Percentiles rank a stretch among this genome's conserved stretches.
These are phyloP conservation scores for Roridomyces roridus DNA, from an alignment of 768 basidiomycete species.

Conservation along the genomic window DNA sequence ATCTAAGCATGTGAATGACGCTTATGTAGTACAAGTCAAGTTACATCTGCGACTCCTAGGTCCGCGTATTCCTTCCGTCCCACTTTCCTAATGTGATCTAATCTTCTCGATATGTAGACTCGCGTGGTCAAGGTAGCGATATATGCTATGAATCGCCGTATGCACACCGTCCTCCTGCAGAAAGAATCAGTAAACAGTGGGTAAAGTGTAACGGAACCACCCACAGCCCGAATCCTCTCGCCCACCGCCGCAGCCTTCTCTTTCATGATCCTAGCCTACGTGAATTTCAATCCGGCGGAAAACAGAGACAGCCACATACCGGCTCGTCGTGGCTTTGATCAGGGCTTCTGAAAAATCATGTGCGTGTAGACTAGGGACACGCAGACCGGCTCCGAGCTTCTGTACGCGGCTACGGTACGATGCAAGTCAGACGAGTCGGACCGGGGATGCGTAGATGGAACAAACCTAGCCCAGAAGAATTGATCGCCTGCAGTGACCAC, in stretches of 20 bases:
- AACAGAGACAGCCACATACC: slow-evolving; percentile 38
- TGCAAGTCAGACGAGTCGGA: not conserved
- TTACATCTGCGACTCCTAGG: too few species aligned
- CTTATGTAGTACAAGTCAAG: too few species aligned
- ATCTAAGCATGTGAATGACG: too few species aligned
- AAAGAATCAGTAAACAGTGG: not conserved
- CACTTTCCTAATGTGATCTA: not conserved
- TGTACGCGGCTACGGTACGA: slow-evolving; percentile 43
- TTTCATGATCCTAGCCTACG: slow-evolving; percentile 53
- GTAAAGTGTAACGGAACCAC: slow-evolving; percentile 16
- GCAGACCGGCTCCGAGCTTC: slow-evolving; percentile 62
- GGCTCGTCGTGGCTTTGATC: slow-evolving; percentile 57
- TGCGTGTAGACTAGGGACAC: slow-evolving; percentile 51
- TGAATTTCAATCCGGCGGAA: not conserved
- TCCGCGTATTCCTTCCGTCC: too few species aligned
- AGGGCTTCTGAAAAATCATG: slow-evolving; percentile 61
- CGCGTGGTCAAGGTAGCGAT: slow-evolving; percentile 49
- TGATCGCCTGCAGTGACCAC: slow-evolving; percentile 44
- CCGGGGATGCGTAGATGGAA: not conserved
- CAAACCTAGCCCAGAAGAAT: slow-evolving; percentile 60
- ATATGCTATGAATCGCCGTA: slow-evolving; percentile 61
- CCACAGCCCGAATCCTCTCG: slow-evolving; percentile 40
- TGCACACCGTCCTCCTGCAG: slow-evolving; percentile 63
- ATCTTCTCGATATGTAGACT: slow-evolving; percentile 19
- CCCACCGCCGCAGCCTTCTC: slow-evolving; percentile 59